A percentile compares a stretch with the other conserved stretches of the same genome.
Conservation (phyloP, 202 grass and related monocot species). For the Panicum hallii region DNA sequence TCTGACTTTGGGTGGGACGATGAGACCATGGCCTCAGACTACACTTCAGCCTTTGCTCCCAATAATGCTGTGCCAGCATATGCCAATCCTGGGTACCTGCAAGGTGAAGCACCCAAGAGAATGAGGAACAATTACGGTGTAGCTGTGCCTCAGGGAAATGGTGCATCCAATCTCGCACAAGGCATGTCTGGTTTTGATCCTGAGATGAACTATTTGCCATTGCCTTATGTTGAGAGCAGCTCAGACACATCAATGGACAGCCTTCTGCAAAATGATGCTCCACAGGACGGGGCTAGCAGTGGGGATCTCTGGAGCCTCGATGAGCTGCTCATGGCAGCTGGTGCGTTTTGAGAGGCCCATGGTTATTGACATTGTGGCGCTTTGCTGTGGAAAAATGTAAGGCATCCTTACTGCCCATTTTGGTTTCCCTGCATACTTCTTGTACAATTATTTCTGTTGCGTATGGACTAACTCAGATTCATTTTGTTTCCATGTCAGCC, state of each 20-base stretch:
- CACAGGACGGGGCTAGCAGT: conserved; percentile 38
- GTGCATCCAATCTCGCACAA: conserved; percentile 28
- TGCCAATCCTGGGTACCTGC: conserved; percentile 36
- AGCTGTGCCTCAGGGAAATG: conserved; percentile 54
- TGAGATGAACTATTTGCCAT: conserved; percentile 61
- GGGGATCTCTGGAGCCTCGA: conserved; percentile 71
- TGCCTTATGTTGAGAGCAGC: conserved; percentile 59
- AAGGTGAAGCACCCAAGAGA: conserved; percentile 50
- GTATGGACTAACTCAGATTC: neutral
- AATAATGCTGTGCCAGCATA: conserved; percentile 30
- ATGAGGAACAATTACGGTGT: conserved; percentile 51
- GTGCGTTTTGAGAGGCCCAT: conserved; percentile 54
- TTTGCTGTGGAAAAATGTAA: conserved; percentile 38
- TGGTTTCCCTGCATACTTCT: neutral
- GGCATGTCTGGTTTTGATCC: conserved; percentile 48
- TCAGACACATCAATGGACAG: conserved; percentile 55
- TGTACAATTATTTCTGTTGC: neutral
- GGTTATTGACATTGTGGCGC: neutral
- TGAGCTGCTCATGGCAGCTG: conserved; percentile 52
- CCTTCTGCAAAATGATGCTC: conserved; percentile 45
- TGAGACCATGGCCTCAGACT: conserved; percentile 58
- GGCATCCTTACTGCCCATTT: neutral
- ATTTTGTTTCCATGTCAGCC: conserved; percentile 41
- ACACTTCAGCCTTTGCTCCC: conserved; percentile 53
- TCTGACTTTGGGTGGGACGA: conserved; percentile 60